These are phyloP conservation scores for Eragrostis tef DNA, from an alignment of 202 grass and related monocot genomes.

Conservation along the genomic window DNA sequence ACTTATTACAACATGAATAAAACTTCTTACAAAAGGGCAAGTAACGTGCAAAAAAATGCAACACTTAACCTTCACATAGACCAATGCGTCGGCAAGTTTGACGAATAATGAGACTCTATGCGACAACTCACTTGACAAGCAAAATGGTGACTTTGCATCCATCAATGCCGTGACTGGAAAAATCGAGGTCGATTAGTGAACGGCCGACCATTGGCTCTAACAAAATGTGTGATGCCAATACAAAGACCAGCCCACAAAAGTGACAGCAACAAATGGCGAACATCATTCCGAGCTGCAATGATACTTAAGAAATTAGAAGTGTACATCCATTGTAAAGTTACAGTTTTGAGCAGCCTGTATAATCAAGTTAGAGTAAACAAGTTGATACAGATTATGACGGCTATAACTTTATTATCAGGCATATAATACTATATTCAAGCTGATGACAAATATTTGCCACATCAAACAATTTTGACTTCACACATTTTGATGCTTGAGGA, in stretches of 20 bases:
- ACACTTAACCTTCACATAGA: slow-evolving; percentile 33
- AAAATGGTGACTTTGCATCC: slow-evolving; percentile 9
- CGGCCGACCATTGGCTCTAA: slow-evolving; percentile 72
- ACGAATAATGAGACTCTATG: slow-evolving; percentile 23
- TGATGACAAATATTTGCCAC: slow-evolving; percentile 12
- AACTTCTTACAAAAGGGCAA: slow-evolving; percentile 23
- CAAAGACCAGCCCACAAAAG: slow-evolving; percentile 83
- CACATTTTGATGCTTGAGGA: not conserved
- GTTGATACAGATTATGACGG: not conserved
- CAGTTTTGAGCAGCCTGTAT: not conserved
- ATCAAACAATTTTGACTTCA: slow-evolving; percentile 5
- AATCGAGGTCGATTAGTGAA: slow-evolving; percentile 88
- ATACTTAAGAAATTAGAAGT: slow-evolving; percentile 21
- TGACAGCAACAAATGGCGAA: slow-evolving; percentile 67
- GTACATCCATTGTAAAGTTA: slow-evolving; percentile 1
- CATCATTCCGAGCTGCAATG: slow-evolving; percentile 66
- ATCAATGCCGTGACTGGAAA: slow-evolving; percentile 60
- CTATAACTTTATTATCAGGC: not conserved
- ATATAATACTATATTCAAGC: not conserved
- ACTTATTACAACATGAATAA: slow-evolving; percentile 33
- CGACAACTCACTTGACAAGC: not conserved
- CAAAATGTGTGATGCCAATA: slow-evolving; percentile 70
- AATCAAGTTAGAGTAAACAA: not conserved
- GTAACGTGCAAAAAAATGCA: slow-evolving; percentile 12
- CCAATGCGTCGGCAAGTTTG: slow-evolving; percentile 25